Conservation (phyloP, 1,284 basidiomycete genomes). For the Cerioporus squamosus region DNA sequence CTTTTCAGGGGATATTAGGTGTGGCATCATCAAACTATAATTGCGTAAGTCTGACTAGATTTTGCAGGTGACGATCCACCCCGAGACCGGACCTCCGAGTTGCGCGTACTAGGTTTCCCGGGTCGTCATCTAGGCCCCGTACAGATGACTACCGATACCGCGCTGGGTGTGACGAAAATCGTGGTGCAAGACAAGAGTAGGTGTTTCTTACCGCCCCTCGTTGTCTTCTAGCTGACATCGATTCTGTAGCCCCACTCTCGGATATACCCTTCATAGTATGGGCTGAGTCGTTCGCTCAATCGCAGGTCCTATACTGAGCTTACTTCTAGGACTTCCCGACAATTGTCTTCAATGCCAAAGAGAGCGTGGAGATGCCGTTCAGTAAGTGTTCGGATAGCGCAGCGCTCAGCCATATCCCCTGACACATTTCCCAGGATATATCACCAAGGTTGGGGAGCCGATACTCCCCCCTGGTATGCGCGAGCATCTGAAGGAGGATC, state of each 20-base stretch:
- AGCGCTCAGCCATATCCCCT: background rate
- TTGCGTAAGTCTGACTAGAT: background rate
- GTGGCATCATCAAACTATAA: background rate
- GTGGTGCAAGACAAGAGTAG: constrained; percentile 81
- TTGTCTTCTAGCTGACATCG: background rate
- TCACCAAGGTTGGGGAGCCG: constrained; percentile 58
- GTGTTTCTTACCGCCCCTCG: background rate
- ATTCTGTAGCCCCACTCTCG: constrained; percentile 57
- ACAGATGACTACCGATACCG: constrained; percentile 99
- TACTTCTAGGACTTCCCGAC: constrained; percentile 81
- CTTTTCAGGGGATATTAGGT: constrained; percentile 67
- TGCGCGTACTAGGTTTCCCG: constrained; percentile 87
- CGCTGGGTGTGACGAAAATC: constrained; percentile 89
- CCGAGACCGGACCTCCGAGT: constrained; percentile 85
- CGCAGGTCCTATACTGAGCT: constrained; percentile 21
- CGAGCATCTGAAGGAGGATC: constrained; percentile 80
- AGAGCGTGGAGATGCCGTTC: constrained; percentile 96
- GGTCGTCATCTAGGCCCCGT: constrained; percentile 80
- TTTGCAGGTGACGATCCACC: constrained; percentile 85
- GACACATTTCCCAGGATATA: constrained; percentile 55
- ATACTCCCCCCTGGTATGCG: constrained; percentile 91
- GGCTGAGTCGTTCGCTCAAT: no score
- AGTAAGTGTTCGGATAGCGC: constrained; percentile 50
- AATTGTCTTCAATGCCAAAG: constrained; percentile 80
- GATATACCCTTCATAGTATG: constrained; percentile 76